Percentiles rank a stretch among this genome's conserved stretches.
Evolutionary conservation across 352 stramenopile genomes (phyloP).

Genomic region (Globisporangium echinulatum): DNA sequence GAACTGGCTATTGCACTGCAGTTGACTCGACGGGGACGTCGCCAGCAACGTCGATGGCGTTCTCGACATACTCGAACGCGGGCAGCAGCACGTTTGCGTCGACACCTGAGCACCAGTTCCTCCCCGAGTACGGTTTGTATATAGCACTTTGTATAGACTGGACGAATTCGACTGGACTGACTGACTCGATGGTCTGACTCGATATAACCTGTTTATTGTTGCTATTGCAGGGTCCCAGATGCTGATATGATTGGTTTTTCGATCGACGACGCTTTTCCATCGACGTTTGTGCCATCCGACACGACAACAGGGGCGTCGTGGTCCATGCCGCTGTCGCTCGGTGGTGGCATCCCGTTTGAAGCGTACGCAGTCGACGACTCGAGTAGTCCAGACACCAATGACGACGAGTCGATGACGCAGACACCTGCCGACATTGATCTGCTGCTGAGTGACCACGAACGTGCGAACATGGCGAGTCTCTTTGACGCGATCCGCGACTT

Average conservation of each 20-base stretch:
- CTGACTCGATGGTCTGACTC: no score
- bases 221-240: conserved; percentile 22
- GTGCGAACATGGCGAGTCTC: conserved; percentile 46
- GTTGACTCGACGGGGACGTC: conserved; percentile 54
- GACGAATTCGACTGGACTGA: no score
- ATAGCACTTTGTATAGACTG: no score
- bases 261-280: conserved; percentile 61
- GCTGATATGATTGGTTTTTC: conserved; percentile 64
- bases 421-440: conserved; percentile 33
- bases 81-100: conserved; percentile 25
- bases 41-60: conserved; percentile 35
- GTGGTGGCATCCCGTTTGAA: conserved; percentile 15
- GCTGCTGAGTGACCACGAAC: conserved; percentile 59
- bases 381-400: not conserved
- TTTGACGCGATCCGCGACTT: conserved; percentile 74
- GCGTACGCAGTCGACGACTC: conserved; percentile 6
- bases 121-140: conserved; percentile 36
- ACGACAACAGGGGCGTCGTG: conserved; percentile 31
- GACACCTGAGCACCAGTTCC: conserved; percentile 30
- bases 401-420: not conserved
- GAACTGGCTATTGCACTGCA: not conserved
- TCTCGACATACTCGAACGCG: conserved; percentile 14
- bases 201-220: not conserved
- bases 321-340: conserved; percentile 19
- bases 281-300: conserved; percentile 18